These are phyloP conservation scores for Carpinus viminea DNA, from an alignment of 306 rosid species.

Conservation along the genomic window DNA sequence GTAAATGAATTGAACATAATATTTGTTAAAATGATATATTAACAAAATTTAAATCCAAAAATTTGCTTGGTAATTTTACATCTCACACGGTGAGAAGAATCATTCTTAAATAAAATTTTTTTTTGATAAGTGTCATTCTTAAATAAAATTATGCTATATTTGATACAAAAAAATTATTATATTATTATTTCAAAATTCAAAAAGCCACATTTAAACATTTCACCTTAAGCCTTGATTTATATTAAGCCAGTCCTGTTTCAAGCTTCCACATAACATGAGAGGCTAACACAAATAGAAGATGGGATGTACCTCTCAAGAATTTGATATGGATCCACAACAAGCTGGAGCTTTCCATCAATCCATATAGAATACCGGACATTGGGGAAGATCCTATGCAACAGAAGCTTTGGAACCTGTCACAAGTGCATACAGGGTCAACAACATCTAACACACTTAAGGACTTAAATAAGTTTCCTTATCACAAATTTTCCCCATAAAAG, in stretches of 20 bases:
- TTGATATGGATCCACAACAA: slow-evolving; percentile 81
- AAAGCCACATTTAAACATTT: too few relatives aligned
- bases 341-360: slow-evolving; percentile 97
- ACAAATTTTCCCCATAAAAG: background rate
- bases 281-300: background rate
- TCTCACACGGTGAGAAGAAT: too few relatives aligned
- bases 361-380: slow-evolving; percentile 83
- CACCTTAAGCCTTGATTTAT: too few relatives aligned
- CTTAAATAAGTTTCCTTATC: background rate
- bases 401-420: slow-evolving; percentile 94
- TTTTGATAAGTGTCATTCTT: too few relatives aligned
- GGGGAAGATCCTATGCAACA: slow-evolving; percentile 92
- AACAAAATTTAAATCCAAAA: too few relatives aligned
- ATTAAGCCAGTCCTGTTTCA: background rate
- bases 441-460: background rate
- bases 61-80: too few relatives aligned
- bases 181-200: too few relatives aligned
- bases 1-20: too few relatives aligned
- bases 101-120: too few relatives aligned
- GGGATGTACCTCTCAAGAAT: slow-evolving; percentile 74
- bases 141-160: too few relatives aligned
- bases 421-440: slow-evolving; percentile 22
- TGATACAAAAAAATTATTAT: too few relatives aligned
- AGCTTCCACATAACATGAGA: slow-evolving; percentile 17
- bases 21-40: too few relatives aligned